These are phyloP conservation scores for Zymoseptoria passerinii DNA, from an alignment of 2,329 filamentous ascomycete species.

Conservation along the genomic window DNA sequence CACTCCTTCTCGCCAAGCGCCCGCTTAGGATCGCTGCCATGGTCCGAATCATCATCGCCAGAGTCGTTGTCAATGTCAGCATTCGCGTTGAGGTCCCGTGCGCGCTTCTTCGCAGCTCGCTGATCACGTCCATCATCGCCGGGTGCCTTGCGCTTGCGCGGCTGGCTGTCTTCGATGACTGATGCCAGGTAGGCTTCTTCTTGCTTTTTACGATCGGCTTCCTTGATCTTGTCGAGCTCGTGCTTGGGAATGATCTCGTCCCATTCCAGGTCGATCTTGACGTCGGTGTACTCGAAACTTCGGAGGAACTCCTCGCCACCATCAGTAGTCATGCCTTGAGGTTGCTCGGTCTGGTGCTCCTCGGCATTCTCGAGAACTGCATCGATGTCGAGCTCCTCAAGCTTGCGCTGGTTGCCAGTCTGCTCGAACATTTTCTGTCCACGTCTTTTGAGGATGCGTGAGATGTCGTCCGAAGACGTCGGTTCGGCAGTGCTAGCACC, in stretches of 20 bases:
- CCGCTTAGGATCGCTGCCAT: conserved; percentile 70
- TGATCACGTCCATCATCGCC: conserved; percentile 58
- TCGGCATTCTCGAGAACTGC: conserved; percentile 95
- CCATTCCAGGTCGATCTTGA: conserved; percentile 95
- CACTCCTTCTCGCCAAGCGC: conserved; percentile 88
- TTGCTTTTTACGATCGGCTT: conserved; percentile 75
- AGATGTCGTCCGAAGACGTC: conserved; percentile 88
- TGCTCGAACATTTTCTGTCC: conserved; percentile 99
- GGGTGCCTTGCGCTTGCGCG: conserved; percentile 60
- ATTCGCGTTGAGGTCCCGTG: conserved; percentile 54
- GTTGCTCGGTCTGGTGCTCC: conserved; percentile 90
- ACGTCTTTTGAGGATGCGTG: conserved; percentile 89
- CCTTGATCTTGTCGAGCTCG: conserved; percentile 79
- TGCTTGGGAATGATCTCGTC: conserved; percentile 97
- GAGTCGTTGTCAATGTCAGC: conserved; percentile 55
- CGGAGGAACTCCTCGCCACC: conserved; percentile 94
- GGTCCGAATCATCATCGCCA: conserved; percentile 39
- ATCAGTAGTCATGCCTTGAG: conserved; percentile 87
- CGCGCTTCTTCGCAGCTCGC: conserved; percentile 61
- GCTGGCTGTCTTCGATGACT: conserved; percentile 76
- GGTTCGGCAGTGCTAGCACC: conserved; percentile 58
- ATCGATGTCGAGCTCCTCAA: conserved; percentile 96
- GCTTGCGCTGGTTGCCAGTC: conserved; percentile 87
- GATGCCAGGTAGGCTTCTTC: conserved; percentile 76
- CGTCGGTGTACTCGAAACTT: conserved; percentile 86